Evolutionary conservation across 2,329 filamentous ascomycete species (phyloP).

Genomic region (Claviceps cyperi): DNA sequence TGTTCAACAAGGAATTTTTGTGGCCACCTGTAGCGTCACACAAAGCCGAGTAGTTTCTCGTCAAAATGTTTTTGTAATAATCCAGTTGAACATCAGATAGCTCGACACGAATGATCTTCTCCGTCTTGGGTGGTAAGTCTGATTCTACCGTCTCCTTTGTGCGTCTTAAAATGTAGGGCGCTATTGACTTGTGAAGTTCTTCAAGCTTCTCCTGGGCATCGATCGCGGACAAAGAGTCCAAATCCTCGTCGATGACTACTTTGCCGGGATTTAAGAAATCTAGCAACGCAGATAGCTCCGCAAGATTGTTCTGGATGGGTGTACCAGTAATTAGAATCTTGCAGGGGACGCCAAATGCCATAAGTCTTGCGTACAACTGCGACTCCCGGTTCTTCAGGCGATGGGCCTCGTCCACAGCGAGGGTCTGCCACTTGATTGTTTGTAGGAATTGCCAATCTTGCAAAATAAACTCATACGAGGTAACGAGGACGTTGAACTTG

Average conservation of each 20-base stretch:
- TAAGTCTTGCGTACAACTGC: conserved; percentile 73
- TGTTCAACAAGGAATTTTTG: conserved; percentile 90
- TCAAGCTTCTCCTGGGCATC: conserved; percentile 78
- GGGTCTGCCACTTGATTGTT: conserved; percentile 92
- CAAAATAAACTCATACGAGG: conserved; percentile 93
- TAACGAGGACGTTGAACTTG: conserved; percentile 95
- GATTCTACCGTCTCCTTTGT: conserved; percentile 97
- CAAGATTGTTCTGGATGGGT: conserved; percentile 91
- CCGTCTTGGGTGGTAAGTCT: conserved; percentile 88
- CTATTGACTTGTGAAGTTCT: conserved; percentile 71
- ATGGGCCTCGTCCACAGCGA: conserved; percentile 93
- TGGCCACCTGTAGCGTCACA: conserved; percentile 82
- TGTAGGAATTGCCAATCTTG: conserved; percentile 72
- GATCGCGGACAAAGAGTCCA: conserved; percentile 63
- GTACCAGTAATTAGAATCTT: conserved; percentile 92
- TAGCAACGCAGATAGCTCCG: conserved; percentile 80
- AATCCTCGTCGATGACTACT: conserved; percentile 78
- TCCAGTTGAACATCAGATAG: conserved; percentile 91
- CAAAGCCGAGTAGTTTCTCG: conserved; percentile 85
- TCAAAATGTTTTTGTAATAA: conserved; percentile 98
- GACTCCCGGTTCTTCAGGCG: conserved; percentile 93
- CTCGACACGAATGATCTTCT: conserved; percentile 97
- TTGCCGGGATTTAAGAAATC: conserved; percentile 96
- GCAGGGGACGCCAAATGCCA: conserved; percentile 76
- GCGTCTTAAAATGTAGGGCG: conserved; percentile 85